Evolutionary conservation across 2,329 filamentous ascomycete species (phyloP).

Genomic region (Phymatotrichopsis omnivora): DNA sequence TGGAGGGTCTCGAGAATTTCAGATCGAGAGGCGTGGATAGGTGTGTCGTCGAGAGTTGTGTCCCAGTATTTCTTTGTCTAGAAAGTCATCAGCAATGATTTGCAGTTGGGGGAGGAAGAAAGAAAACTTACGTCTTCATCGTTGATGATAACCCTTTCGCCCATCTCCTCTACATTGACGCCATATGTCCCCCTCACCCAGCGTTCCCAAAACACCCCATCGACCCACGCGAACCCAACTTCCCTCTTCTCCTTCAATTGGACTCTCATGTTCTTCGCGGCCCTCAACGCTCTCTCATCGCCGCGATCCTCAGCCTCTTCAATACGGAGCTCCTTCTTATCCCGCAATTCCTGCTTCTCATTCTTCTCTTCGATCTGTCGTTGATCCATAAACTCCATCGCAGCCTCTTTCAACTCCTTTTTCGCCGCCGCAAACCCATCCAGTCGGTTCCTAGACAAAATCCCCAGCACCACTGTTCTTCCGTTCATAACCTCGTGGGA

Average conservation of each 20-base stretch:
- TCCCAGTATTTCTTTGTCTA: conserved; percentile 95
- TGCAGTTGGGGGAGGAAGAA: conserved; percentile 7
- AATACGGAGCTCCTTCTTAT: conserved; percentile 88
- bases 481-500: conserved; percentile 90
- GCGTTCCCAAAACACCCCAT: conserved; percentile 92
- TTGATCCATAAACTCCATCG: conserved; percentile 96
- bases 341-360: conserved; percentile 83
- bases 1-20: conserved; percentile 80
- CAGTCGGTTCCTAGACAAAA: conserved; percentile 68
- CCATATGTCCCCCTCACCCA: conserved; percentile 96
- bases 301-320: conserved; percentile 92
- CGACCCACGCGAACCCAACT: conserved; percentile 93
- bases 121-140: conserved; percentile 74
- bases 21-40: conserved; percentile 79
- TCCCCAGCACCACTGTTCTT: conserved; percentile 86
- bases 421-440: conserved; percentile 70
- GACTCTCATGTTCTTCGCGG: conserved; percentile 84
- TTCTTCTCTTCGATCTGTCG: conserved; percentile 84
- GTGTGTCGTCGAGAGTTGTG: conserved; percentile 73
- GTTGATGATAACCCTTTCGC: conserved; percentile 90
- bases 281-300: conserved; percentile 74
- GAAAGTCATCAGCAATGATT: conserved; percentile 2
- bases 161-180: conserved; percentile 68
- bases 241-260: conserved; percentile 86
- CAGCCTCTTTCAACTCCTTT: conserved; percentile 88